Evolutionary conservation across 371 early-diverging fungal species (phyloP), one percentile per base, ranked within the genome.

Genomic region (Homolaphlyctis polyrhiza): DNA sequence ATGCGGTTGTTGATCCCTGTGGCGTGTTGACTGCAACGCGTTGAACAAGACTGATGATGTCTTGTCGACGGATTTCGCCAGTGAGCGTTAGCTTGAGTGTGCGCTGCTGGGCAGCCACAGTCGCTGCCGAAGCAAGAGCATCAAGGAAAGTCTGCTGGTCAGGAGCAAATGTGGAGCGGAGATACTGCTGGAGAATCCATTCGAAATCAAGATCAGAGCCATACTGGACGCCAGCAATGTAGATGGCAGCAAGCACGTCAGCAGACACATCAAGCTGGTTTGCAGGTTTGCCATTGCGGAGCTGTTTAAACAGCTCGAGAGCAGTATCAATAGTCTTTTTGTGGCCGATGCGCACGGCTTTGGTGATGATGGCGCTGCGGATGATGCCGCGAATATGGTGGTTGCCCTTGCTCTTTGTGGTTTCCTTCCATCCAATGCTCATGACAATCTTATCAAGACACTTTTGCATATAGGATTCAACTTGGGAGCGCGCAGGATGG

Each of bases 61-160:
- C 91, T 77, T 58, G 94, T 89, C 65, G 86, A 76, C 30, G 28
- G 48, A 71, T 66, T 29, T 83, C 76, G n/a, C 84, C 81, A 63
- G 86, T 77, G 65, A 93, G 65, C 28, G 87, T 81, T 71, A 91
- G 86, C 2, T 85, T 77, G 25, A 91, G 74, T 13, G 82, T 82
- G 36, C 84, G 69, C 34, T 78, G 59, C 52, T 89, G 79, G 34
- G 89, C 68, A 5, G 81, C 78, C 11, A 77, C 64, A 27, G 83
- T 79, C 64, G 78, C 76, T 23, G 85, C 72, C 54, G 81, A 77
- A n/a, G 93, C 92, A 52, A 94, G 74, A 0, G 89, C 86, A 27
- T 78, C 79, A 18, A 95, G 81, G 6, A 92, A 90, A 1, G 91
- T 67, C 48, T 90, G 87, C 66, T 91, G 90, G 64, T 93, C 93